Evolutionary conservation across 2,329 filamentous ascomycete genomes (phyloP), one percentile per base, ranked within the genome.

Genomic region (Alternaria sp.): DNA sequence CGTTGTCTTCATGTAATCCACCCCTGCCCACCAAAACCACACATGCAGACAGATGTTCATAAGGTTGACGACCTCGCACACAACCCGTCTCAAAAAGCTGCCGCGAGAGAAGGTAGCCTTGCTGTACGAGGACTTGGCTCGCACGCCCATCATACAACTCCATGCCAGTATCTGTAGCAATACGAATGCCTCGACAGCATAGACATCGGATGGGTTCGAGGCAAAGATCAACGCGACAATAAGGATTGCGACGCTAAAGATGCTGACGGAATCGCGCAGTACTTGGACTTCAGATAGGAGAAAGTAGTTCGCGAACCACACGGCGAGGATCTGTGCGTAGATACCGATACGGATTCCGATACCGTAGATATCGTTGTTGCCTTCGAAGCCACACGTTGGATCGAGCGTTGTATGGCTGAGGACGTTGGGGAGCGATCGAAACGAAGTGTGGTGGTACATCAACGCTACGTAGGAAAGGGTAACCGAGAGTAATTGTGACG

Each of bases 311-410:
- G 71, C 50, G 57, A 73, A 65, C 66, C 63, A 76, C 12, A 74
- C 68, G 5, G 73, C 65, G 22, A 74, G 41, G 16, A 59, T 67
- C 61, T 76, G 72, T 9, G 67, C 49, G 57, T 75, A 74, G 46
- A 45, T 45, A 11, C 43, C 43, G 43, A 45, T 45, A 9, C 43
- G 20, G 9, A 45, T 74, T 2, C 71, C 71, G n/a, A 67, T 59
- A 22, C 73, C 74, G 41, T 68, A 74, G 51, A 74, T 62, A 40
- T 75, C 73, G 11, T 74, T 69, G 63, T 81, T 89, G 75, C 86
- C 46, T 20, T 49, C 18, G 46, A 49, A 49, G 18, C 58, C 57
- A 34, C 63, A 66, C 54, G 30, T 54, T 59, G 41, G 14, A 3
- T 28, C 25, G 9, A 20, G 14, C 7, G 32, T 36, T 2, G 27